Base-by-base conservation (phyloP, 2,329 filamentous ascomycete genomes). In the Reticulascus tulasneorum region DNA sequence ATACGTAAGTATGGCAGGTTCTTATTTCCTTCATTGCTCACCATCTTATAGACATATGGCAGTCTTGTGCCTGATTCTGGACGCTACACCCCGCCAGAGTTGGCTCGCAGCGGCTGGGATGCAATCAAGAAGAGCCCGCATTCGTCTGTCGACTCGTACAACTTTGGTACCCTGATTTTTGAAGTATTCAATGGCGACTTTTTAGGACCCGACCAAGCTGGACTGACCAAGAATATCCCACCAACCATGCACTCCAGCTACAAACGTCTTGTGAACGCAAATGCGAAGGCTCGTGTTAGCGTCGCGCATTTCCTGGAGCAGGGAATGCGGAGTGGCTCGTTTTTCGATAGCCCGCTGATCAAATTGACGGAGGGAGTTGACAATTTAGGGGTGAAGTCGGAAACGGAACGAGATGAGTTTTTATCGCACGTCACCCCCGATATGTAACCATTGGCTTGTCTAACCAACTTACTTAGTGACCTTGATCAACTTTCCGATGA, bases 121-220 rank as follows among this genome's bases (percentile, higher is more conserved):
- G 73, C 76, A 4, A 86, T 97, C 50, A 94, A 94, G 62, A 81
- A 82, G 51, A 82, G 84, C 48, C 90, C 88, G 0, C 71, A 88
- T 37, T 75, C 82, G 36, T 90, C 89, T 1, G 77, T 93, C 1
- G 93, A 98, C 59, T 82, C 93, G 0, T 97, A 93, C 56, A 82
- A 85, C 48, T 86, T 88, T 50, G 93, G 89, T 10, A 80, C 82
- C 2, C 63, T 97, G 34, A 79, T 97, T 20, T 91, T 83, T 45
- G 93, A 98, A 58, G 84, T 86, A 2, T 98, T 96, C 64, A 97
- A 94, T 59, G 88, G 89, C 30, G 77, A 79, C 48, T 95, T 87
- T 54, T 71, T 68, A 6, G 83, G 85, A 8, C 67, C 73, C 23
- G 88, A 94, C 41, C 87, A 95, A 60, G 77, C 88, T 27, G 83